Percentiles rank a stretch among this genome's conserved stretches.
These are phyloP conservation scores for Loxodes magnus DNA, from an alignment of 73 alveolate genomes.

Conservation along the genomic window DNA sequence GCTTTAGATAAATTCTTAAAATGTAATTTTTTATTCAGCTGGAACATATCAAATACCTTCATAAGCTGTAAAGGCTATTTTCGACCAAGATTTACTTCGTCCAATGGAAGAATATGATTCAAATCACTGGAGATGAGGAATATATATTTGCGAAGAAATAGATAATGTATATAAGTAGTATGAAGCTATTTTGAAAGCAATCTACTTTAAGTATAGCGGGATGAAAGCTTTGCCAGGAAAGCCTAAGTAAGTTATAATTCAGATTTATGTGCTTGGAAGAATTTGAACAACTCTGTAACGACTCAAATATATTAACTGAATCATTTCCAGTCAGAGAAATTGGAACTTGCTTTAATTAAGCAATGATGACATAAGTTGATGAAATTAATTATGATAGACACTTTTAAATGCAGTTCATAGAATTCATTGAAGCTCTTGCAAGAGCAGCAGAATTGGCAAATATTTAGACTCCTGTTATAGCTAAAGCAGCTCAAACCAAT, in stretches of 20 bases:
- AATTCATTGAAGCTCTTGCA: slow-evolving; percentile 62
- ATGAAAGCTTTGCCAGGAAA: background rate
- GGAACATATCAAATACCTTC: no score
- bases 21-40: no score
- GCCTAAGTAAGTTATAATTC: slow-evolving; percentile 15
- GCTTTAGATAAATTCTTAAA: no score
- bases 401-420: slow-evolving; percentile 50
- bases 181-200: background rate
- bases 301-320: slow-evolving; percentile 49
- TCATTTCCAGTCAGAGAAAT: slow-evolving; percentile 54
- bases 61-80: no score
- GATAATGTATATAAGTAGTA: no score
- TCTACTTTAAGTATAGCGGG: background rate
- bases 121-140: no score
- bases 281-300: slow-evolving; percentile 40
- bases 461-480: slow-evolving; percentile 13
- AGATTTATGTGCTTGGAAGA: slow-evolving; percentile 53
- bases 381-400: slow-evolving; percentile 62
- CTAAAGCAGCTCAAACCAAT: no score
- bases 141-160: no score
- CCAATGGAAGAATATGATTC: no score
- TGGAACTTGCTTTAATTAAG: slow-evolving; percentile 42
- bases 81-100: no score
- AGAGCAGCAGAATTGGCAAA: slow-evolving; percentile 59
- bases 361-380: slow-evolving; percentile 70